Evolutionary conservation across 371 early-diverging fungal species (phyloP), one percentile per base, ranked within the genome.

Genomic region (Actinomortierella ambigua): DNA sequence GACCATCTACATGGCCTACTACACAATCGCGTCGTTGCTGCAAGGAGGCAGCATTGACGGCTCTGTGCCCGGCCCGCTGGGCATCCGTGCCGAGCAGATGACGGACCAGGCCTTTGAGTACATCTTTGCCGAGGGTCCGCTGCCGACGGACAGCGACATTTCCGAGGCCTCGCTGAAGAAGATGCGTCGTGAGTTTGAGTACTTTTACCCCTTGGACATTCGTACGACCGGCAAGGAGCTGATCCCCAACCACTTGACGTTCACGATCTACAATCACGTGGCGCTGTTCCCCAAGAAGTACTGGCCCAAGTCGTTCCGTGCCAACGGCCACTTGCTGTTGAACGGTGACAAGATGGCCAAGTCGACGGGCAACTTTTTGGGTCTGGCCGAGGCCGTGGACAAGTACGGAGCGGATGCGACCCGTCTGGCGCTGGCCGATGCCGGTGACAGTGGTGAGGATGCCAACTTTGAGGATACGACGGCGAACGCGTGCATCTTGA

Each of bases 1-100:
- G 22, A 99, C 99, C 43, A 99, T 99, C 70, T 99, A 99, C 83
- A 99, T 99, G 99, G 96, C 99, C 34, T 99, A 99, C 86, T 99
- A 99, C 84, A 99, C 99, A 34, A 90, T 99, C 24, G 89, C 99
- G 15, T 95, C 97, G 73, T 81, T 98, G 64, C 85, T 99, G 47
- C 99, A 98, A 60, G 90, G 91, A 70, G 88, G 90, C 13, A 86
- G 86, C n/a, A 79, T 97, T 7, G 90, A 97, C 59, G 98, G 97
- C 54, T 84, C 88, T 28, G 83, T 81, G 27, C 87, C 89, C 9
- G 98, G 98, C 3, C 88, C 89, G 28, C 90, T 91, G 65, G 91
- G 90, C 28, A 92, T 99, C 59, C 77, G 81, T 43, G 79, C 90
- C 22, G 91, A 90, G 9, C 87, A 97, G 61, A 86, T 99, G 90